Conservation (phyloP, 2,329 filamentous ascomycete genomes). For the Clarireedia homoeocarpa region DNA sequence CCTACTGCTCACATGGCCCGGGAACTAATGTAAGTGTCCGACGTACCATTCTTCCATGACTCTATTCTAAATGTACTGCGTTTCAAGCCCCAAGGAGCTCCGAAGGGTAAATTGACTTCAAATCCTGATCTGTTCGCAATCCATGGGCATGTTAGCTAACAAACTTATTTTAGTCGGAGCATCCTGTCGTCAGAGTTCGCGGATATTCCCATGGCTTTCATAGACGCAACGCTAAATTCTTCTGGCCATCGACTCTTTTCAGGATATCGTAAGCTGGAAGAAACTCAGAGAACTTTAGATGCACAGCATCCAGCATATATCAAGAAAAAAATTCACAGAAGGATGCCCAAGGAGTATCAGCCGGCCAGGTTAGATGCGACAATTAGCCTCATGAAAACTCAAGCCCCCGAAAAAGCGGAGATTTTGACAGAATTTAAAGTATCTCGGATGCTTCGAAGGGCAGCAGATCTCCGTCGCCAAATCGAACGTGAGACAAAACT, state of each 20-base stretch:
- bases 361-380: conserved; percentile 7
- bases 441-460: conserved; percentile 28
- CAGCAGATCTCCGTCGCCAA: conserved; percentile 28
- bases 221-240: conserved; percentile 29
- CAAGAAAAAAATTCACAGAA: conserved; percentile 26
- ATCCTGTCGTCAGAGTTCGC: conserved; percentile 31
- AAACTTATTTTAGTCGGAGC: conserved; percentile 13
- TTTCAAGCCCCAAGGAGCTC: neutral
- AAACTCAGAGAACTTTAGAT: conserved; percentile 31
- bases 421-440: conserved; percentile 33
- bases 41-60: neutral
- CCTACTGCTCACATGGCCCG: conserved; percentile 4
- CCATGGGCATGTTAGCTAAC: neutral
- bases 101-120: too few species aligned
- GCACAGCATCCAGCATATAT: conserved; percentile 19
- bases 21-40: conserved; percentile 8
- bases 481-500: conserved; percentile 35
- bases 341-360: conserved; percentile 12
- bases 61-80: neutral
- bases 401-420: conserved; percentile 10
- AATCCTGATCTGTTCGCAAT: too few species aligned
- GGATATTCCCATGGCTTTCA: conserved; percentile 30
- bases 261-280: conserved; percentile 27
- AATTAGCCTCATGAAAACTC: neutral
- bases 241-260: conserved; percentile 28